phyloP scores from a whole-genome alignment of 2,329 filamentous ascomycete species.

The Eutypa lata region DNA sequence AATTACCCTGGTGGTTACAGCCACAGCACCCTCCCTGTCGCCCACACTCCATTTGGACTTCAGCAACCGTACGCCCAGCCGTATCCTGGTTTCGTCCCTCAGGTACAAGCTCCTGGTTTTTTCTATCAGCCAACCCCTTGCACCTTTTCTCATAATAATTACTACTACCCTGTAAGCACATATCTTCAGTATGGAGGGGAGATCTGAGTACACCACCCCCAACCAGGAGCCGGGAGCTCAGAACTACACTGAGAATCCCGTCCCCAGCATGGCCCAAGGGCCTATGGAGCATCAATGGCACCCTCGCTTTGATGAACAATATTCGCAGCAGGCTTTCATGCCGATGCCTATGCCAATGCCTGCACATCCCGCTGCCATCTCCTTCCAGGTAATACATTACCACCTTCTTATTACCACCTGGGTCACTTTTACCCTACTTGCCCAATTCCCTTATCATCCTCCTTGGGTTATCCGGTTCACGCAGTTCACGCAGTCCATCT shows the following conservation, averaged over 20 bases:
- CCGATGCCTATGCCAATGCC: neutral
- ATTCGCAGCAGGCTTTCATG: neutral
- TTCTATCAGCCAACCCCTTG: neutral
- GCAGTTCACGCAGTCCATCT: too few species aligned
- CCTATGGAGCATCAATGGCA: neutral
- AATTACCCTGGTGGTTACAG: constrained; percentile 14
- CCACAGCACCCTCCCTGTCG: constrained; percentile 10
- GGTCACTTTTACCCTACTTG: neutral
- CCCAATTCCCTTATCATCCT: neutral
- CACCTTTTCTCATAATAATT: neutral
- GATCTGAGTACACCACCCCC: neutral
- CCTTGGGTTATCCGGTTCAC: too few species aligned
- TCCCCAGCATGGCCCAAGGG: neutral
- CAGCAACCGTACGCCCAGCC: constrained; percentile 17
- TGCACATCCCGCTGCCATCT: too few species aligned
- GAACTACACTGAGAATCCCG: neutral
- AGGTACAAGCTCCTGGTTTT: neutral
- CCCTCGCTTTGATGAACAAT: neutral
- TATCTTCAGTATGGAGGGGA: too few species aligned
- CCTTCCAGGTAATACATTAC: neutral
- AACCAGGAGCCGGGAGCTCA: neutral
- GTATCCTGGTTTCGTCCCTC: constrained; percentile 5
- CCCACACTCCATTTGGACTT: constrained; percentile 12
- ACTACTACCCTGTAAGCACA: neutral
- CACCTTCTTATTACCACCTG: neutral